phyloP scores from a whole-genome alignment of 23 red algal genomes.

The Gracilaria gracilis region DNA sequence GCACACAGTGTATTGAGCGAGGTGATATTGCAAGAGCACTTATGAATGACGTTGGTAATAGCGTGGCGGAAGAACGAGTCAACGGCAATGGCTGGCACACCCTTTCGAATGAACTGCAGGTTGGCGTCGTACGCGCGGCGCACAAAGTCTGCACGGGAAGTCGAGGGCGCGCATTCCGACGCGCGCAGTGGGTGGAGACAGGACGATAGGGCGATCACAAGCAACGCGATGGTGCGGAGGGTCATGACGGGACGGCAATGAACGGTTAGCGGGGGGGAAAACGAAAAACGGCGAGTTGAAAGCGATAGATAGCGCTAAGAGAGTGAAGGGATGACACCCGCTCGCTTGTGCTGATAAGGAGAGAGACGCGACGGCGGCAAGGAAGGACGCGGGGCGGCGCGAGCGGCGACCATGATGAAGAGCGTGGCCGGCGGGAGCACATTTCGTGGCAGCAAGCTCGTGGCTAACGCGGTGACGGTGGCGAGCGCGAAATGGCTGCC shows the following conservation, averaged over 20 bases:
- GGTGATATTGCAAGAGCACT: neutral
- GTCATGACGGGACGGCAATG: neutral
- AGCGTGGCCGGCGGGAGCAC: too few species aligned
- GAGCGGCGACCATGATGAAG: too few species aligned
- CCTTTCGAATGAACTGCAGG: neutral
- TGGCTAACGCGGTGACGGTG: too few species aligned
- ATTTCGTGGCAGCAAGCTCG: too few species aligned
- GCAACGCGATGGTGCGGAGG: neutral
- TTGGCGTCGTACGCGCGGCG: slow-evolving; percentile 5
- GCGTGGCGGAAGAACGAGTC: neutral
- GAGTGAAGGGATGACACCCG: too few species aligned
- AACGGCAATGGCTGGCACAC: neutral
- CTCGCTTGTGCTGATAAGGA: too few species aligned
- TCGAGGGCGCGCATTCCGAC: neutral
- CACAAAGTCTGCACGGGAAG: neutral
- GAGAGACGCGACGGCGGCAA: too few species aligned
- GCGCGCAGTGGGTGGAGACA: neutral
- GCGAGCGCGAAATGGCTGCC: too few species aligned
- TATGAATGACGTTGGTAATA: neutral
- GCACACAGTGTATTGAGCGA: neutral
- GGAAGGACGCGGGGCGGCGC: too few species aligned
- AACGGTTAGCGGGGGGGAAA: neutral
- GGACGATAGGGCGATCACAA: neutral
- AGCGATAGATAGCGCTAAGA: too few species aligned
- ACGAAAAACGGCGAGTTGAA: neutral